Percentiles rank a stretch among this genome's conserved stretches.
phyloP scores from a whole-genome alignment of 1,284 basidiomycete species.

The Ceratobasidium sp. region DNA sequence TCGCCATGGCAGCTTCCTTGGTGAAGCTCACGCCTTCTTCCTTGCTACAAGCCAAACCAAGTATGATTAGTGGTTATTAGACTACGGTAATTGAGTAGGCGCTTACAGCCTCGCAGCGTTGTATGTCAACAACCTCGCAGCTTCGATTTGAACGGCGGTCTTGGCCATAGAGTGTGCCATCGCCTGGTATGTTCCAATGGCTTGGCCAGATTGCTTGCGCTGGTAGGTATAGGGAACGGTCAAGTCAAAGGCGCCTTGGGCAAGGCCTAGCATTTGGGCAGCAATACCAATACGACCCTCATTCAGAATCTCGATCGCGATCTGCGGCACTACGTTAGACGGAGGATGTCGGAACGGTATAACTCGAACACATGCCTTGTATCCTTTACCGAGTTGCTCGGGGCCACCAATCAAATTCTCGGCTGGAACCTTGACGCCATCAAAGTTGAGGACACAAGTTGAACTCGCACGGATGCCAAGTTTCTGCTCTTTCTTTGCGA shows the following conservation, averaged over 20 bases:
- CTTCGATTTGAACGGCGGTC: conserved; percentile 90
- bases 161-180: conserved; percentile 97
- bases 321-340: conserved; percentile 58
- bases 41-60: conserved; percentile 61
- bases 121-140: conserved; percentile 94
- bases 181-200: conserved; percentile 93
- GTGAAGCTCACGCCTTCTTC: conserved; percentile 91
- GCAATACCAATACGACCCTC: conserved; percentile 99
- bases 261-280: conserved; percentile 96
- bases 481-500: conserved; percentile 99
- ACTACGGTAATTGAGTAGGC: not conserved
- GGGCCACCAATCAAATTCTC: conserved; percentile 95
- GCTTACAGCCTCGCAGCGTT: conserved; percentile 85
- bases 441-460: conserved; percentile 96
- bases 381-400: conserved; percentile 81
- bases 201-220: conserved; percentile 93
- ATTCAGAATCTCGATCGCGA: conserved; percentile 98
- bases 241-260: conserved; percentile 96
- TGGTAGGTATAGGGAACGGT: conserved; percentile 94
- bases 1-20: conserved; percentile 97
- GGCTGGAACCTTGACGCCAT: conserved; percentile 92
- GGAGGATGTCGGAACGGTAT: too few species aligned
- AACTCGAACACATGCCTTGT: conserved; percentile 72
- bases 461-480: conserved; percentile 97
- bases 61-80: conserved; percentile 1